phyloP scores from a whole-genome alignment of 371 early-diverging fungal species.

The Basidiobolus meristosporus region DNA sequence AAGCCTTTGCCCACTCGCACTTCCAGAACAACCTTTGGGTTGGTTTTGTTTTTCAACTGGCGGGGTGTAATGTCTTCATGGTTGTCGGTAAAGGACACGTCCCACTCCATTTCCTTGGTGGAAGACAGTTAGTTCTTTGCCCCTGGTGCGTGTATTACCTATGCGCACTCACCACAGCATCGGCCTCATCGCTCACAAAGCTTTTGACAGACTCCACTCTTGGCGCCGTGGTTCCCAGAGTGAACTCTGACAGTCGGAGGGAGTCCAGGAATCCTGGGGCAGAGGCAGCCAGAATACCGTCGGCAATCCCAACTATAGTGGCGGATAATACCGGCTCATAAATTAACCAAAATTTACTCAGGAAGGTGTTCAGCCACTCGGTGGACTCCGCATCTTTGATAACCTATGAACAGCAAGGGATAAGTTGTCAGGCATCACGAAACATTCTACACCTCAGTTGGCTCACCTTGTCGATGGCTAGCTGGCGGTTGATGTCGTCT shows the following conservation, averaged over 20 bases:
- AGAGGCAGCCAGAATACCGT: constrained; percentile 50
- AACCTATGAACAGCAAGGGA: background rate
- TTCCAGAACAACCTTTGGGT: constrained; percentile 82
- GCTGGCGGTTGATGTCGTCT: constrained; percentile 52
- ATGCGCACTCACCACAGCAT: constrained; percentile 72
- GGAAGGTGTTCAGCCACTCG: constrained; percentile 93
- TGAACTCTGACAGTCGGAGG: constrained; percentile 82
- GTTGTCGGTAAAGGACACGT: constrained; percentile 71
- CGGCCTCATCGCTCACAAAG: constrained; percentile 51
- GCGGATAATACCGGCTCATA: constrained; percentile 83
- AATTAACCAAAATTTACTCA: constrained; percentile 80
- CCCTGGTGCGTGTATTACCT: too few species aligned
- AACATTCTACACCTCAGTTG: too few species aligned
- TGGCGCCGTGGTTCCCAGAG: constrained; percentile 90
- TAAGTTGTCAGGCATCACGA: too few species aligned
- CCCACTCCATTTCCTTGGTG: constrained; percentile 98
- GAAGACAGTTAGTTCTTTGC: too few species aligned
- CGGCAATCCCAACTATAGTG: constrained; percentile 47
- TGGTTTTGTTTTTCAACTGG: constrained; percentile 37
- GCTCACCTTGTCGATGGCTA: too few species aligned
- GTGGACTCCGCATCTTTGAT: constrained; percentile 52
- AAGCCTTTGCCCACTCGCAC: constrained; percentile 79
- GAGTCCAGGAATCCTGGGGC: constrained; percentile 81
- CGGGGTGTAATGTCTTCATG: constrained; percentile 43
- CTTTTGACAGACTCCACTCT: constrained; percentile 71